phyloP scores from a whole-genome alignment of 768 basidiomycete genomes.

The Phanerochaete carnosa region DNA sequence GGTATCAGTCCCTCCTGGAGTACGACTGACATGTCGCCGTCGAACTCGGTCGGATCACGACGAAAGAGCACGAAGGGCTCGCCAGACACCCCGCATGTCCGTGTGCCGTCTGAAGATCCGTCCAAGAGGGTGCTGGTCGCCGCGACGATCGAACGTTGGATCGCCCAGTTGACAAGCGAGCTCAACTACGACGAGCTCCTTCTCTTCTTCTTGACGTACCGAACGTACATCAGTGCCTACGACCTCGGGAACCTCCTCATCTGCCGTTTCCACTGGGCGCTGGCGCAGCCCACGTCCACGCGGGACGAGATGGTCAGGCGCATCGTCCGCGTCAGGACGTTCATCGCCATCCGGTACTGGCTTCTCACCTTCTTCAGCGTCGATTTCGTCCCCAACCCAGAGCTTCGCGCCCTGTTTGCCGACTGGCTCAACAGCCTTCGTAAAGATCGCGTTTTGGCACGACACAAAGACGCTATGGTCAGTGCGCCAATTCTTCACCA shows the following conservation, averaged over 20 bases:
- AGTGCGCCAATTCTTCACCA: constrained; percentile 21
- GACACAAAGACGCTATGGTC: constrained; percentile 69
- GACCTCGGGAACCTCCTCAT: constrained; percentile 83
- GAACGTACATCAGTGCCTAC: constrained; percentile 75
- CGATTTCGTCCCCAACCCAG: constrained; percentile 82
- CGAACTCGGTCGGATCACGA: constrained; percentile 35
- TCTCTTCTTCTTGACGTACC: constrained; percentile 90
- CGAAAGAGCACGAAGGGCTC: constrained; percentile 28
- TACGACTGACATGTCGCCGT: constrained; percentile 36
- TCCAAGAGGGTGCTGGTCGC: constrained; percentile 65
- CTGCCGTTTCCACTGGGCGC: constrained; percentile 87
- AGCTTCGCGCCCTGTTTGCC: constrained; percentile 67
- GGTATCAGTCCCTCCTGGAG: constrained; percentile 41
- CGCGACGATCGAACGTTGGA: constrained; percentile 91
- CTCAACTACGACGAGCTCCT: constrained; percentile 84
- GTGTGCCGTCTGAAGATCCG: constrained; percentile 23
- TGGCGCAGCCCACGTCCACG: constrained; percentile 44
- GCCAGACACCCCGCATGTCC: constrained; percentile 22
- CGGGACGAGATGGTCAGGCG: constrained; percentile 71
- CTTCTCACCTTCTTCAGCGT: constrained; percentile 85
- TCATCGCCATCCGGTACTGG: constrained; percentile 90
- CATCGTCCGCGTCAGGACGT: constrained; percentile 85
- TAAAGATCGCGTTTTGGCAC: constrained; percentile 65
- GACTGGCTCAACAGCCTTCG: constrained; percentile 80
- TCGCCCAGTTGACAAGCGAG: constrained; percentile 85